phyloP scores from a whole-genome alignment of 2,329 filamentous ascomycete species.

The Ophiostoma ulmi region DNA sequence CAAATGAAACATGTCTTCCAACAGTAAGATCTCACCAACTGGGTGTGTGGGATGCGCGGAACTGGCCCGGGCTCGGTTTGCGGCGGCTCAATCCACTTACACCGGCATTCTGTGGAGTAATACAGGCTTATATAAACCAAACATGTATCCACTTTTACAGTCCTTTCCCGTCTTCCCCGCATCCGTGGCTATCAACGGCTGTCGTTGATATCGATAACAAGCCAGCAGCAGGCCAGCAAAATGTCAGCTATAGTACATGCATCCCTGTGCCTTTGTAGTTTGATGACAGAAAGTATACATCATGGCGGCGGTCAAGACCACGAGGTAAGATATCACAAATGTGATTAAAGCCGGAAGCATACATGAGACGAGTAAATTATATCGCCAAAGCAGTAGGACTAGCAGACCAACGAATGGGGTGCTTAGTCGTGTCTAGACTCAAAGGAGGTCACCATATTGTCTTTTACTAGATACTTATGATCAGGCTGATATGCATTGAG shows the following conservation, averaged over 20 bases:
- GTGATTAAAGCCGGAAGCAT: too few species aligned
- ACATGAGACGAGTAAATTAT: too few species aligned
- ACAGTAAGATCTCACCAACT: background rate
- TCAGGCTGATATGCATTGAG: too few species aligned
- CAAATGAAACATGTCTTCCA: background rate
- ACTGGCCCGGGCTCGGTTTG: background rate
- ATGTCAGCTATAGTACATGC: background rate
- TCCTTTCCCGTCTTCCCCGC: background rate
- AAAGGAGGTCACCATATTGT: too few species aligned
- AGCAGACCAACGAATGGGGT: too few species aligned
- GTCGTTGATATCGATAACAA: background rate
- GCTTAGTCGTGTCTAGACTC: too few species aligned
- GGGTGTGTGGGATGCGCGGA: background rate
- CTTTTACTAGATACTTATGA: too few species aligned
- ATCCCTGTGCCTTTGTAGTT: too few species aligned
- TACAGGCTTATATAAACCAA: background rate
- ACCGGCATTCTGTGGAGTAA: background rate
- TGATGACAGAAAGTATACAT: too few species aligned
- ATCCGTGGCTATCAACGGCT: constrained; percentile 8
- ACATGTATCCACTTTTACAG: background rate
- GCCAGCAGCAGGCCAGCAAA: background rate
- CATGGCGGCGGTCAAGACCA: too few species aligned
- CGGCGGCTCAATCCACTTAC: constrained; percentile 9
- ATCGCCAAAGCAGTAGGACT: too few species aligned
- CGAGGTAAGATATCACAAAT: too few species aligned